Evolutionary conservation across 495 filamentous ascomycete genomes (phyloP), one percentile per base, ranked within the genome.

Genomic region (Aspergillus incahuasiensis): DNA sequence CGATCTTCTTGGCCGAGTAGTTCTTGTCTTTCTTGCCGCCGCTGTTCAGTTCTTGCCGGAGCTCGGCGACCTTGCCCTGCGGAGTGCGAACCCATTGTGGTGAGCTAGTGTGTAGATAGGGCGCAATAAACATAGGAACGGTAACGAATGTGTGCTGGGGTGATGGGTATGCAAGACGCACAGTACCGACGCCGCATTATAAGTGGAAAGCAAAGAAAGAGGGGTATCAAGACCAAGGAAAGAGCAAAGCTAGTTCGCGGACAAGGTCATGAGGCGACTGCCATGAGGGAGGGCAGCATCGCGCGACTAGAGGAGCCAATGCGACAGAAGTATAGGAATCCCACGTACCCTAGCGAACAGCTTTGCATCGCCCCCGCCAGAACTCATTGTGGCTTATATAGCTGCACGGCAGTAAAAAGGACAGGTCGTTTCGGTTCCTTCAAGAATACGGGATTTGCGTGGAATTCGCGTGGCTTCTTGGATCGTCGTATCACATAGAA

Each of bases 21-120:
- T 96, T 96, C 81, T 97, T 99, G 80, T 99, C 94, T 76, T 97
- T 97, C 79, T 92, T 96, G 68, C 90, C 89, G 62, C 89, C 89
- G 74, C 86, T 90, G 71, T 90, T 90, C 69, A 99, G 82, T 79
- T 99, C 94, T 57, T 86, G 81, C 68, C 95, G 91, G 65, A 99
- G 82, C 81, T 99, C 94, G 58, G 94, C 91, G 57, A 97, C 94
- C 84, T 97, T 99, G 77, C 94, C 94, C 94, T 99, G 86, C 78
- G 57, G 49, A 67, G 63, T 63, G 34, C 54, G 70, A 65, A 63
- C 52, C 63, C 60, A 72, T 59, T 49, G 71, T 78, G 63, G 71
- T 79, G 61, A 79, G 73, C 62, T 55, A 68, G 67, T 38, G 18
- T 52, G 38, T 46, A 62, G 28, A 69, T 71, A 66, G 30, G 70